phyloP scores from a whole-genome alignment of 2,329 filamentous ascomycete species.

The Colletotrichum aenigma region DNA sequence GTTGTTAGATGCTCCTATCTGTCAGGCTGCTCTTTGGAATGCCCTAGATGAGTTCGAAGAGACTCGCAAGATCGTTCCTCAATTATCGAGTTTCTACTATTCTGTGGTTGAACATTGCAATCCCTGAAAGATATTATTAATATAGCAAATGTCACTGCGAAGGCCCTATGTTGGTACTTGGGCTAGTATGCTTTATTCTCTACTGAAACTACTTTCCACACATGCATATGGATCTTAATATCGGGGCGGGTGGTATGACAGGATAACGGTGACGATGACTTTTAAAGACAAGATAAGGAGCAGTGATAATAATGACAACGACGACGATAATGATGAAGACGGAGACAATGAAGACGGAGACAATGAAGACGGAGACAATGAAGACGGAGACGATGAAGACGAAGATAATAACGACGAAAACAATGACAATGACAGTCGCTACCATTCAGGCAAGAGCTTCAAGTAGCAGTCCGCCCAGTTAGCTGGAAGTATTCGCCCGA shows the following conservation, averaged over 20 bases:
- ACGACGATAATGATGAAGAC: neutral
- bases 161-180: neutral
- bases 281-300: too few species aligned
- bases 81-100: rapidly evolving
- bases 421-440: neutral
- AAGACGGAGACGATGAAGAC: too few species aligned
- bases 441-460: too few species aligned
- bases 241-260: too few species aligned
- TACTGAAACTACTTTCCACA: neutral
- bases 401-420: neutral
- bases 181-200: neutral
- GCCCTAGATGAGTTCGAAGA: neutral
- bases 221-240: neutral
- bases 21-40: neutral
- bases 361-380: neutral
- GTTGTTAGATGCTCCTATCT: neutral
- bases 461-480: neutral
- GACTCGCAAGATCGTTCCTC: neutral
- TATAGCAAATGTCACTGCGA: neutral
- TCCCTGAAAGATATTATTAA: neutral
- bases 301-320: neutral
- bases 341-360: too few species aligned
- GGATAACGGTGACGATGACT: rapidly evolving
- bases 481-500: too few species aligned
- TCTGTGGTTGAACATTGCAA: neutral